Conservation (phyloP, 2,329 filamentous ascomycete species). For the Parascedosporium putredinis region DNA sequence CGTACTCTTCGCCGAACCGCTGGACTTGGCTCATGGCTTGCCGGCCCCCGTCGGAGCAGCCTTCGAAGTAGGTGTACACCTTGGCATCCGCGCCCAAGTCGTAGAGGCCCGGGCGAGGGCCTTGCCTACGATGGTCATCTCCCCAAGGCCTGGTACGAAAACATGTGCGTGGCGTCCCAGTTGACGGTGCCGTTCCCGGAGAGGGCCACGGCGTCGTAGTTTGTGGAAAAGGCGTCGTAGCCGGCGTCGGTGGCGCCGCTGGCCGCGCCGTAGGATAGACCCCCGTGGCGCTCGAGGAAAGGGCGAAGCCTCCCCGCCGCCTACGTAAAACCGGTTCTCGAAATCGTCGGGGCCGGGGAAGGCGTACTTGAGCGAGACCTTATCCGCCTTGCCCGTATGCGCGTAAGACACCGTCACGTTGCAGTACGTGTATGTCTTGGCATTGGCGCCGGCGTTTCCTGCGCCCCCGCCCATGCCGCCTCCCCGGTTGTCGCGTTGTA, state of each 20-base stretch:
- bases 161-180: slow-evolving; percentile 38
- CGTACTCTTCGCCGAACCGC: slow-evolving; percentile 28
- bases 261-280: slow-evolving; percentile 24
- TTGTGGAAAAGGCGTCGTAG: slow-evolving; percentile 29
- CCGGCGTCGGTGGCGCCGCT: slow-evolving; percentile 31
- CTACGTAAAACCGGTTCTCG: slow-evolving; percentile 33
- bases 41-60: slow-evolving; percentile 36
- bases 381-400: slow-evolving; percentile 21
- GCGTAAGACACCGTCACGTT: slow-evolving; percentile 26
- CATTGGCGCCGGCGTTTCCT: slow-evolving; percentile 14
- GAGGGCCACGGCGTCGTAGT: slow-evolving; percentile 27
- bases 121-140: slow-evolving; percentile 35
- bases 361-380: slow-evolving; percentile 22
- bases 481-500: slow-evolving; percentile 1
- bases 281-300: slow-evolving; percentile 23
- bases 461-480: slow-evolving; percentile 10
- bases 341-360: slow-evolving; percentile 26
- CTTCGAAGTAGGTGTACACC: slow-evolving; percentile 41
- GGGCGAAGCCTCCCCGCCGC: slow-evolving; percentile 32
- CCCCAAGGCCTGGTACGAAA: slow-evolving; percentile 40
- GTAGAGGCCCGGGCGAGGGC: slow-evolving; percentile 30
- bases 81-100: slow-evolving; percentile 12
- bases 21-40: slow-evolving; percentile 37
- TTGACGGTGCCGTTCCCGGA: slow-evolving; percentile 40
- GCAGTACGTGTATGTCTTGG: slow-evolving; percentile 20